Evolutionary conservation across 2,329 filamentous ascomycete genomes (phyloP).

Genomic region (Emmonsia crescens): DNA sequence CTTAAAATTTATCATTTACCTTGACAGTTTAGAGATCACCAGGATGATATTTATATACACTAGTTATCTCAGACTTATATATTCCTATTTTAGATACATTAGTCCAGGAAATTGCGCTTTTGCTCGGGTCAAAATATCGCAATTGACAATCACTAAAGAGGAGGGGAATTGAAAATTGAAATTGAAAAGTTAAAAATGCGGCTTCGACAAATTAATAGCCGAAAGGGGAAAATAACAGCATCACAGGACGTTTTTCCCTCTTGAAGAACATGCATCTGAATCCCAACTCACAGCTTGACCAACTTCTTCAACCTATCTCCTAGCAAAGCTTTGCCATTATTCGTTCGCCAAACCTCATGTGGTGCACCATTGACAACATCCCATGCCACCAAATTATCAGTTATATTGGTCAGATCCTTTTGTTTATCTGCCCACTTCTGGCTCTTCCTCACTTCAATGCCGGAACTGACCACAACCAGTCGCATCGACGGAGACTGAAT

Average conservation of each 20-base stretch:
- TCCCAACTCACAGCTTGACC: conserved; percentile 29
- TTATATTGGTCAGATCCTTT: conserved; percentile 69
- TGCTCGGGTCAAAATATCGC: neutral
- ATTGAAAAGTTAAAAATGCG: neutral
- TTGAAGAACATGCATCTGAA: neutral
- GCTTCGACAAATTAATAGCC: neutral
- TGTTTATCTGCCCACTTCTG: conserved; percentile 73
- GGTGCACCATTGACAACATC: conserved; percentile 77
- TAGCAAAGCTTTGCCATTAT: conserved; percentile 60
- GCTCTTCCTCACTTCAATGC: conserved; percentile 55
- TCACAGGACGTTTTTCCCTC: neutral
- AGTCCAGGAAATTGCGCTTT: neutral
- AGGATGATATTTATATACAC: neutral
- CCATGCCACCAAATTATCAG: conserved; percentile 68
- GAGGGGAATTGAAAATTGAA: neutral
- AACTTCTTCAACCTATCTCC: conserved; percentile 68
- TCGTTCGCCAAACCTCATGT: conserved; percentile 73
- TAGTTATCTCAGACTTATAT: neutral
- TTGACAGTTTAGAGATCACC: neutral
- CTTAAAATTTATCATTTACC: neutral
- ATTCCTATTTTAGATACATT: neutral
- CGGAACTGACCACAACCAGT: conserved; percentile 73
- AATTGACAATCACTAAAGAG: neutral
- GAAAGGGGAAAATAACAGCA: neutral
- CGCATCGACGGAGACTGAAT: conserved; percentile 70